A percentile compares a stretch with the other conserved stretches of the same genome.
phyloP scores from a whole-genome alignment of 1,139 yeast species.

The Protomyces gravidus region DNA sequence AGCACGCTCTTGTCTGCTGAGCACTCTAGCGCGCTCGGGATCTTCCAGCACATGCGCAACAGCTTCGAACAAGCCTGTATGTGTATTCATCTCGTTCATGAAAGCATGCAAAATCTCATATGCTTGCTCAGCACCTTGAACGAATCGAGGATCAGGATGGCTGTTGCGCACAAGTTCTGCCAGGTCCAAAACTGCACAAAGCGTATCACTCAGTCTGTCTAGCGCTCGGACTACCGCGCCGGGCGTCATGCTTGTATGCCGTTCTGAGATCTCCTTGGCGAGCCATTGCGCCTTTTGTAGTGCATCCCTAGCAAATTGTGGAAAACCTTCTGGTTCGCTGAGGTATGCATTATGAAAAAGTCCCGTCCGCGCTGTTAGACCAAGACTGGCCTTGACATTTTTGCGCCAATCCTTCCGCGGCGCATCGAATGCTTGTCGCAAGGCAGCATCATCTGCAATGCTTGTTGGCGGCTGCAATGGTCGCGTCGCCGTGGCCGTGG shows the following conservation, averaged over 20 bases:
- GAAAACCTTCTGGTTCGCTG: constrained; percentile 64
- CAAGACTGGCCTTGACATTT: neutral
- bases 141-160: constrained; percentile 71
- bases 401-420: constrained; percentile 27
- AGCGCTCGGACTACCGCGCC: constrained; percentile 58
- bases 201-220: constrained; percentile 79
- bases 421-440: constrained; percentile 34
- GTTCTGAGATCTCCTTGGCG: constrained; percentile 51
- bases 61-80: constrained; percentile 57
- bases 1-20: constrained; percentile 67
- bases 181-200: constrained; percentile 89
- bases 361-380: constrained; percentile 47
- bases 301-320: constrained; percentile 62
- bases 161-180: constrained; percentile 83
- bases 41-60: constrained; percentile 55
- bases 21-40: constrained; percentile 42
- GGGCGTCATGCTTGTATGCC: constrained; percentile 47
- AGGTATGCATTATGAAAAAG: constrained; percentile 69
- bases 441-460: constrained; percentile 32
- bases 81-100: constrained; percentile 88
- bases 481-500: neutral
- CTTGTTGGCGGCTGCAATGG: neutral
- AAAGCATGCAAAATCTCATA: constrained; percentile 88
- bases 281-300: constrained; percentile 59
- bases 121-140: constrained; percentile 77